These are phyloP conservation scores for Aristolochia contorta DNA, from an alignment of 164 flowering plant genomes.

Conservation along the genomic window DNA sequence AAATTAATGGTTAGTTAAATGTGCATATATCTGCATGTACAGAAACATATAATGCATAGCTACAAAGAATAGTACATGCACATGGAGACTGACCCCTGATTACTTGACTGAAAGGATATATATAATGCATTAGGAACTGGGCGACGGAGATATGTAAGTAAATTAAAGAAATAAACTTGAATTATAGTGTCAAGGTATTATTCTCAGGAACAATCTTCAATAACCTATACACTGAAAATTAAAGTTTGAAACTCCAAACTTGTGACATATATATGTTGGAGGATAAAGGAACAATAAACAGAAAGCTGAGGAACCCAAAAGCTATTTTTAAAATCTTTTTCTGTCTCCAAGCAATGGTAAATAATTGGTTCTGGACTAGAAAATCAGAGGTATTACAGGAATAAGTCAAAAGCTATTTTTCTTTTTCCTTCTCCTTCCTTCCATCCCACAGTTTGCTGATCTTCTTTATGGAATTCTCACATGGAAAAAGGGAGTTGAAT, in stretches of 20 bases:
- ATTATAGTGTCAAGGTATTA: slow-evolving; percentile 2
- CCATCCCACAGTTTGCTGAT: not conserved
- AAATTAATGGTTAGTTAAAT: too few species aligned
- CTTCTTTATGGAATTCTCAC: slow-evolving; percentile 1
- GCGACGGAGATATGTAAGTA: not conserved
- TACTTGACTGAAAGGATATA: too few species aligned
- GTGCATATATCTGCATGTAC: too few species aligned
- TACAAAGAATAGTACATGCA: too few species aligned
- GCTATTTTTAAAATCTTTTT: slow-evolving; percentile 4
- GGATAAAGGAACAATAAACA: slow-evolving; percentile 7
- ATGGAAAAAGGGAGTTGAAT: slow-evolving; percentile 13
- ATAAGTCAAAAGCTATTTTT: too few species aligned
- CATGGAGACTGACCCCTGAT: too few species aligned
- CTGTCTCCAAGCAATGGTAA: not conserved
- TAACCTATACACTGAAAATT: slow-evolving; percentile 6
- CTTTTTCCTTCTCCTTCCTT: not conserved
- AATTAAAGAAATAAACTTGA: not conserved
- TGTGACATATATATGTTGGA: slow-evolving; percentile 7
- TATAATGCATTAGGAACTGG: not conserved
- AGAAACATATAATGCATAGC: too few species aligned
- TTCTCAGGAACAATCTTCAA: slow-evolving; percentile 5
- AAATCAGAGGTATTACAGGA: too few species aligned
- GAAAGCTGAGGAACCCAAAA: slow-evolving; percentile 18
- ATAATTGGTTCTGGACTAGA: too few species aligned
- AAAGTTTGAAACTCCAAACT: slow-evolving; percentile 5